These are phyloP conservation scores for Trichoderma gracile DNA, from an alignment of 2,329 filamentous ascomycete species.

Conservation along the genomic window DNA sequence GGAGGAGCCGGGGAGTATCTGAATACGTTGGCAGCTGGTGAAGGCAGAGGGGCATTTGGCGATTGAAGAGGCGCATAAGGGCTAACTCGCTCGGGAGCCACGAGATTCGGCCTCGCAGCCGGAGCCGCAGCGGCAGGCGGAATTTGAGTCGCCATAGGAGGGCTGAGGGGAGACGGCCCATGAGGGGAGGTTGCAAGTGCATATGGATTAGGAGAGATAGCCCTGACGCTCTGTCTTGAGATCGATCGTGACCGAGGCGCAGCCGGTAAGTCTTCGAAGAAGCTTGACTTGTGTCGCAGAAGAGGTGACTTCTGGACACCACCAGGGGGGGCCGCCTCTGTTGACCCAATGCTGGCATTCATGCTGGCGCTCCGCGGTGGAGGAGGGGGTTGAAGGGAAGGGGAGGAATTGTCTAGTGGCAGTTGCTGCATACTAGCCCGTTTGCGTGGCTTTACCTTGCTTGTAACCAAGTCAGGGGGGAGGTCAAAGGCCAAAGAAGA, in stretches of 20 bases:
- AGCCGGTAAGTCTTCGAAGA: constrained; percentile 77
- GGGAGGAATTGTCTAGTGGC: constrained; percentile 38
- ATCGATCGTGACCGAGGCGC: constrained; percentile 61
- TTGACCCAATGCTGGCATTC: constrained; percentile 57
- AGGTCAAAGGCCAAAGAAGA: constrained; percentile 95
- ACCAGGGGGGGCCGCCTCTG: constrained; percentile 34
- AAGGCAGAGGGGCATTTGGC: constrained; percentile 38
- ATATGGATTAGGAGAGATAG: constrained; percentile 43
- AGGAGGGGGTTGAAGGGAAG: constrained; percentile 45
- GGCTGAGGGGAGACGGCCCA: constrained; percentile 34
- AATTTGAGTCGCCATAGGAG: constrained; percentile 30
- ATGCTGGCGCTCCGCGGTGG: constrained; percentile 66
- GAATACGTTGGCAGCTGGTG: constrained; percentile 41
- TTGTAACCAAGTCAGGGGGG: constrained; percentile 71
- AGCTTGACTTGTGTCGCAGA: constrained; percentile 53
- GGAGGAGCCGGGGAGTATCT: constrained; percentile 63
- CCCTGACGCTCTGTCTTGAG: constrained; percentile 53
- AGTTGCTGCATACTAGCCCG: constrained; percentile 60
- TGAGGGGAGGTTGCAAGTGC: constrained; percentile 27
- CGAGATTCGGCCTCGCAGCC: constrained; percentile 42
- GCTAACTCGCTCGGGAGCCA: constrained; percentile 54
- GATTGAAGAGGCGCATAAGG: constrained; percentile 53
- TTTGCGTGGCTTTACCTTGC: constrained; percentile 64
- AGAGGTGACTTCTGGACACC: constrained; percentile 39
- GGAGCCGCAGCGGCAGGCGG: constrained; percentile 30